Conservation (phyloP, 2,329 filamentous ascomycete species). For the Fusarium brevicatenulatum region DNA sequence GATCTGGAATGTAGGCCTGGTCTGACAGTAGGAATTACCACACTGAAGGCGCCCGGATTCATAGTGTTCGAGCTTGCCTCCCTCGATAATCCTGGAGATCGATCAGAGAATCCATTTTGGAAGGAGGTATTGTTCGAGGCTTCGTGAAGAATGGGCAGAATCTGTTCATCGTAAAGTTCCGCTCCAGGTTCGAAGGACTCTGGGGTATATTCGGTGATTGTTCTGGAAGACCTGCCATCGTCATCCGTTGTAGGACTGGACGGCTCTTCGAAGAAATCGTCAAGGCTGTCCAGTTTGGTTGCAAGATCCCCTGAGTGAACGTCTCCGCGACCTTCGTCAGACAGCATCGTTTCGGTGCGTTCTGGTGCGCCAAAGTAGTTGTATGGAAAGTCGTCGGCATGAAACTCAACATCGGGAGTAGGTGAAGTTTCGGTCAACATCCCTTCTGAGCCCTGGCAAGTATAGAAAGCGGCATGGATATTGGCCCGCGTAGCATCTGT, state of each 20-base stretch:
- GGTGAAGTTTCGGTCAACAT: slow-evolving; percentile 68
- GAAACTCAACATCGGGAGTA: slow-evolving; percentile 91
- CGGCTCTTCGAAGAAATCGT: slow-evolving; percentile 83
- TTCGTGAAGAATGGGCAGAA: slow-evolving; percentile 87
- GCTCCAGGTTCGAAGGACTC: slow-evolving; percentile 78
- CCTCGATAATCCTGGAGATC: slow-evolving; percentile 68
- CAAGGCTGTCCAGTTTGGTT: slow-evolving; percentile 79
- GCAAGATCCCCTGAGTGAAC: slow-evolving; percentile 80
- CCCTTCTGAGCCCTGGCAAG: slow-evolving; percentile 78
- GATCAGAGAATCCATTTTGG: slow-evolving; percentile 87
- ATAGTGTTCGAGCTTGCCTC: slow-evolving; percentile 70
- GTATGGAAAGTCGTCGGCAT: slow-evolving; percentile 86
- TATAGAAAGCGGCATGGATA: slow-evolving; percentile 96
- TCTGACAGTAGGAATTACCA: slow-evolving; percentile 55
- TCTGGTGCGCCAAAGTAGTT: slow-evolving; percentile 79
- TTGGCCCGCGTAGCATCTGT: slow-evolving; percentile 88
- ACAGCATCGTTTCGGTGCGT: slow-evolving; percentile 91
- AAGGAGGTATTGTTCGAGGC: slow-evolving; percentile 84
- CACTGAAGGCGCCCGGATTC: slow-evolving; percentile 69
- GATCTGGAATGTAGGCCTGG: slow-evolving; percentile 83
- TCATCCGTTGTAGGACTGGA: slow-evolving; percentile 67
- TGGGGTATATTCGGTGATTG: slow-evolving; percentile 71
- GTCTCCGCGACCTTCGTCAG: slow-evolving; percentile 79
- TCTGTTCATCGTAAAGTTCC: slow-evolving; percentile 91
- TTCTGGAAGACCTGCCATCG: slow-evolving; percentile 70